phyloP scores from a whole-genome alignment of 495 filamentous ascomycete species.

The Penicillium goetzii region DNA sequence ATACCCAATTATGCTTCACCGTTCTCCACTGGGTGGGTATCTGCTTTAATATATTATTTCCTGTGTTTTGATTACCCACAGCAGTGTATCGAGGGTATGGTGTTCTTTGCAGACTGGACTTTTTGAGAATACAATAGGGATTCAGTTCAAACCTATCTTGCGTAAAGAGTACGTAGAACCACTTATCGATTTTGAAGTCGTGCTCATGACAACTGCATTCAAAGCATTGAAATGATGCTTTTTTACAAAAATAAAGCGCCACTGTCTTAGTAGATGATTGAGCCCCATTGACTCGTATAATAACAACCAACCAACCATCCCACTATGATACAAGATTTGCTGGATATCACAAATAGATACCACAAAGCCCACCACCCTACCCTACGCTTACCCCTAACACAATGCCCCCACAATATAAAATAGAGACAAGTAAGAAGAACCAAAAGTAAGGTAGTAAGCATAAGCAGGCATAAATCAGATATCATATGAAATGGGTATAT shows the following conservation, averaged over 20 bases:
- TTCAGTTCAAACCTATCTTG: too few species aligned
- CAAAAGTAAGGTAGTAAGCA: neutral
- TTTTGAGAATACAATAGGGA: too few species aligned
- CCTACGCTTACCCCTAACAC: neutral
- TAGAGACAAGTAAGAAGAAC: neutral
- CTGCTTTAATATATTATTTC: neutral
- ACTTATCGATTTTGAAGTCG: too few species aligned
- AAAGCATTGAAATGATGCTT: too few species aligned
- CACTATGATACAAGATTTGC: conserved; percentile 1
- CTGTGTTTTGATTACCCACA: neutral
- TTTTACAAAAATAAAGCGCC: neutral
- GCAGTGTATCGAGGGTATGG: too few species aligned
- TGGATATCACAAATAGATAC: neutral
- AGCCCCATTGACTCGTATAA: neutral
- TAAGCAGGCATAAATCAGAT: neutral
- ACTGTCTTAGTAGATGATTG: neutral
- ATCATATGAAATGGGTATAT: conserved; percentile 14
- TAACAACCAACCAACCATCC: neutral
- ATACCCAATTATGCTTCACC: conserved; percentile 9
- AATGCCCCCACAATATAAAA: too few species aligned
- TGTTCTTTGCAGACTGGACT: too few species aligned
- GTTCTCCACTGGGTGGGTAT: neutral
- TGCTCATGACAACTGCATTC: too few species aligned
- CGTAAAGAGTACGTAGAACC: too few species aligned
- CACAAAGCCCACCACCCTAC: neutral